Conservation (phyloP, 2,329 filamentous ascomycete genomes). For the Epichloe hybrida region DNA sequence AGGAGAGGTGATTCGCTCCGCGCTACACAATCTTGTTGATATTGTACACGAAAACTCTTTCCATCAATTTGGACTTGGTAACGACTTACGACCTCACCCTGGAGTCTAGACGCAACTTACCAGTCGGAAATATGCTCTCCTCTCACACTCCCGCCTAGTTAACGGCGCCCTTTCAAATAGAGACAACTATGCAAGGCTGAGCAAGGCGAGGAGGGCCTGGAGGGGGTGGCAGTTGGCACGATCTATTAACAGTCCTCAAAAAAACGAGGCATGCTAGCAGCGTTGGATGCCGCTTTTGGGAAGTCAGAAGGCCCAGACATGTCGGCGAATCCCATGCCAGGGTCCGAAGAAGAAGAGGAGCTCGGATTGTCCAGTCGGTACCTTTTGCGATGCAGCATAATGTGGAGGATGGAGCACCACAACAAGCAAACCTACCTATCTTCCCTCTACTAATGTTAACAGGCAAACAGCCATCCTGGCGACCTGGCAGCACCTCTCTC, state of each 20-base stretch:
- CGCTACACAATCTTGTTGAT: not conserved
- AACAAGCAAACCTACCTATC: not conserved
- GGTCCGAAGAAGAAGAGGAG: not conserved
- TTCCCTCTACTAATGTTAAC: not conserved
- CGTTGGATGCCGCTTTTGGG: too few relatives aligned
- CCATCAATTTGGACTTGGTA: not conserved
- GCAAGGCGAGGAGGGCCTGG: not conserved
- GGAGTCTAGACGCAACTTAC: not conserved
- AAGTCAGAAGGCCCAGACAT: not conserved
- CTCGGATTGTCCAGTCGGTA: slow-evolving; percentile 3
- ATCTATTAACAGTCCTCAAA: too few relatives aligned
- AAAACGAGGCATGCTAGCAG: too few relatives aligned
- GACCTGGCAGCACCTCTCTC: not conserved
- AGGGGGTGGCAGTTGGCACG: too few relatives aligned
- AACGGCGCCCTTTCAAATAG: not conserved
- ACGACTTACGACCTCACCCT: not conserved
- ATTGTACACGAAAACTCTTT: too few relatives aligned
- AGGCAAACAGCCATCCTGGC: slow-evolving; percentile 3
- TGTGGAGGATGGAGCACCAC: not conserved
- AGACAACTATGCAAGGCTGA: not conserved
- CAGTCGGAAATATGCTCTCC: not conserved
- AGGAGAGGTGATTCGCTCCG: not conserved
- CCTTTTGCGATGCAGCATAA: slow-evolving; percentile 1
- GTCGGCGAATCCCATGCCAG: not conserved
- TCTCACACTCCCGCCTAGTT: not conserved